These are phyloP conservation scores for Penicillium nucicola DNA, from an alignment of 495 filamentous ascomycete genomes.

Conservation along the genomic window DNA sequence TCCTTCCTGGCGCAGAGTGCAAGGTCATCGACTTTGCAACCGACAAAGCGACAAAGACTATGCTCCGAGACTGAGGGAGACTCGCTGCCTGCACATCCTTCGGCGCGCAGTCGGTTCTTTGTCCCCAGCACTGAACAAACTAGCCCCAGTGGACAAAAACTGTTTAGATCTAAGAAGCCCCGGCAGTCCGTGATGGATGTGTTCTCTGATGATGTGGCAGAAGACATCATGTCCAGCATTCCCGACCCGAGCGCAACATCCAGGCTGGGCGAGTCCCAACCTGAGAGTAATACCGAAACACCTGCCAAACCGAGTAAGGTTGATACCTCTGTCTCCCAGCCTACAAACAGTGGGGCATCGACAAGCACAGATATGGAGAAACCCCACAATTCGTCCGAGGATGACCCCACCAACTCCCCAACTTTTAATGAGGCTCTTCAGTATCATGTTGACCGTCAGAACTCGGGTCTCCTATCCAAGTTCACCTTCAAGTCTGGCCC, in stretches of 20 bases:
- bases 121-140: conserved; percentile 31
- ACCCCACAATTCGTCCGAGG: background rate
- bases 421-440: conserved; percentile 32
- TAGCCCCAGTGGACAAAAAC: conserved; percentile 51
- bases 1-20: conserved; percentile 41
- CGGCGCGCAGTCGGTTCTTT: conserved; percentile 60
- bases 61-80: conserved; percentile 53
- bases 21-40: conserved; percentile 43
- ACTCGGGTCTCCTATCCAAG: conserved; percentile 32
- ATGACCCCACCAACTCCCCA: conserved; percentile 16
- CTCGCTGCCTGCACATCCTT: conserved; percentile 25
- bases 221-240: conserved; percentile 57
- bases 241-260: conserved; percentile 30
- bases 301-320: background rate
- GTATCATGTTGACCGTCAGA: conserved; percentile 37
- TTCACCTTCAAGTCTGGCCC: conserved; percentile 27
- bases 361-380: background rate
- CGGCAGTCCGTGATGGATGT: conserved; percentile 53
- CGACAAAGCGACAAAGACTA: conserved; percentile 60
- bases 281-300: conserved; percentile 25
- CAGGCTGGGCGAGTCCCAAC: conserved; percentile 7
- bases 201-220: conserved; percentile 65
- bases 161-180: conserved; percentile 39
- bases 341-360: background rate
- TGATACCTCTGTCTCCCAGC: background rate